These are phyloP conservation scores for Aspergillus proliferans DNA, from an alignment of 2,329 filamentous ascomycete species.

Conservation along the genomic window DNA sequence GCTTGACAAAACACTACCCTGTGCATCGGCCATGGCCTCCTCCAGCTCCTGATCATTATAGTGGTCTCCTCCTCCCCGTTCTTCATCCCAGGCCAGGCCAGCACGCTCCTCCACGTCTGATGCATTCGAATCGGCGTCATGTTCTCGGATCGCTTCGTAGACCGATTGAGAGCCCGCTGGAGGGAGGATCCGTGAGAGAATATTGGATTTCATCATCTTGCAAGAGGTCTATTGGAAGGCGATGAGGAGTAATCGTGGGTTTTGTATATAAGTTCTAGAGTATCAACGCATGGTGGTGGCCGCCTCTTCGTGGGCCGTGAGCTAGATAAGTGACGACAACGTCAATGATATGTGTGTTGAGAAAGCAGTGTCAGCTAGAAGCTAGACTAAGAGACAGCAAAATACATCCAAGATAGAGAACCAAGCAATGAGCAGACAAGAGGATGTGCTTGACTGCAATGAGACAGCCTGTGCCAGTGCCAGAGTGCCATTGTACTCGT, in stretches of 20 bases:
- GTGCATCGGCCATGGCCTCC: conserved; percentile 48
- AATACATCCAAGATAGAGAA: neutral
- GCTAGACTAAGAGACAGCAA: neutral
- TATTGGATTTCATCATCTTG: conserved; percentile 39
- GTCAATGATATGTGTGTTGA: too few relatives aligned
- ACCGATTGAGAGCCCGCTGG: conserved; percentile 45
- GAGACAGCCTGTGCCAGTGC: too few relatives aligned
- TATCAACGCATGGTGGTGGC: conserved; percentile 10
- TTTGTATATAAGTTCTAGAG: neutral
- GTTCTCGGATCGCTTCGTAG: conserved; percentile 42
- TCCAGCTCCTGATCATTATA: conserved; percentile 55
- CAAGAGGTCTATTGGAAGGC: neutral
- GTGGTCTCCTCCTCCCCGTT: conserved; percentile 39
- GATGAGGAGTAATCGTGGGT: neutral
- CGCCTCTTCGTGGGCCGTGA: neutral
- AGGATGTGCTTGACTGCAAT: too few relatives aligned
- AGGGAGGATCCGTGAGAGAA: conserved; percentile 41
- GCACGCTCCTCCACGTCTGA: conserved; percentile 43
- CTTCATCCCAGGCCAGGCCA: conserved; percentile 46
- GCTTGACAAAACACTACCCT: conserved; percentile 42
- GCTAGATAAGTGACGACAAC: too few relatives aligned
- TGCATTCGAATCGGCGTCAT: conserved; percentile 40
- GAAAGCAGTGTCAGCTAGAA: neutral
- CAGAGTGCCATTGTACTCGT: neutral
- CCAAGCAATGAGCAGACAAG: neutral